Evolutionary conservation across 139 green algal species (phyloP).

Genomic region (Marvania coccoides): DNA sequence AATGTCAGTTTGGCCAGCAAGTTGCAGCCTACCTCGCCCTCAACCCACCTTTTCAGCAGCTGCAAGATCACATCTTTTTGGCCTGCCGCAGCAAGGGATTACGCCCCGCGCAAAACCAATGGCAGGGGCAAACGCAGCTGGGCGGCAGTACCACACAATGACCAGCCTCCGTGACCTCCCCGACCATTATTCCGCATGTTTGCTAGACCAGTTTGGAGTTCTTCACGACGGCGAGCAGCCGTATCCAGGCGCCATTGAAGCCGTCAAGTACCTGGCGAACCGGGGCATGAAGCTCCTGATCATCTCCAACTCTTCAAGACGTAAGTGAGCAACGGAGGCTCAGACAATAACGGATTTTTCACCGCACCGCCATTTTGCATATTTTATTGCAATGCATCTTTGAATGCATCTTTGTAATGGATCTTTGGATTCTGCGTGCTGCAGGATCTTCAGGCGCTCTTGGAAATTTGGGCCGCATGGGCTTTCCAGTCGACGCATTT

Average conservation of each 20-base stretch:
- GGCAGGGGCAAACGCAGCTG: too few species aligned
- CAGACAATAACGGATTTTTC: too few species aligned
- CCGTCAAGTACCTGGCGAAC: constrained; percentile 37
- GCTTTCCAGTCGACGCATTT: constrained; percentile 42
- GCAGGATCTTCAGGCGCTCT: too few species aligned
- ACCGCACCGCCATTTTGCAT: too few species aligned
- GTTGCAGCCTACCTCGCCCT: background rate
- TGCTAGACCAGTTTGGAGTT: constrained; percentile 89
- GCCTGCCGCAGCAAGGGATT: background rate
- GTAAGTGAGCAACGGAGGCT: too few species aligned
- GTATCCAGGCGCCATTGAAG: constrained; percentile 60
- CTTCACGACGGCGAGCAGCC: constrained; percentile 76
- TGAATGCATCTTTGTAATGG: too few species aligned
- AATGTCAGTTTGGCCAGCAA: background rate
- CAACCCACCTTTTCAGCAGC: background rate
- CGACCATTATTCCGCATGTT: constrained; percentile 5
- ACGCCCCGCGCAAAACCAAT: too few species aligned
- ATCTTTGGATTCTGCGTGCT: too few species aligned
- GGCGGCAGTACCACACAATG: background rate
- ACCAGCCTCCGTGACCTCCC: background rate
- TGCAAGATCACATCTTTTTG: background rate
- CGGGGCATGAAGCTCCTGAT: constrained; percentile 53
- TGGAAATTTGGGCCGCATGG: constrained; percentile 65
- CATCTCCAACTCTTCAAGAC: constrained; percentile 73
- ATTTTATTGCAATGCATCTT: too few species aligned